These are phyloP conservation scores for Dactylellina sp. DNA, from an alignment of 2,329 filamentous ascomycete species.

Conservation along the genomic window DNA sequence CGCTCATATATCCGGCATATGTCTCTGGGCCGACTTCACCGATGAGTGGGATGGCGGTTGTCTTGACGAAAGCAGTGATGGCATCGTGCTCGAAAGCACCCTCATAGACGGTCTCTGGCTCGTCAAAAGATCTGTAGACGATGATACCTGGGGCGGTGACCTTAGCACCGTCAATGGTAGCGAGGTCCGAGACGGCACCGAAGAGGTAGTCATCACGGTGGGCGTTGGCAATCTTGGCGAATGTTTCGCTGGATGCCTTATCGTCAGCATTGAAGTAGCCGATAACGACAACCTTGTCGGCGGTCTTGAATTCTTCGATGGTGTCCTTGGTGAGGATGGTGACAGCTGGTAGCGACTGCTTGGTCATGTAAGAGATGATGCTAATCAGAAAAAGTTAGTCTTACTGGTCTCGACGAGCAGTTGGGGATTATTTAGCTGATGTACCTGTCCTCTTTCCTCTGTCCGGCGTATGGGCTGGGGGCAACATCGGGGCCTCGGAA, in stretches of 20 bases:
- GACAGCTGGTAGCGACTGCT: constrained; percentile 94
- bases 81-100: constrained; percentile 84
- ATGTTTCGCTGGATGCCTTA: constrained; percentile 88
- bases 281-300: constrained; percentile 95
- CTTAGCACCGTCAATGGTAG: constrained; percentile 87
- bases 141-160: constrained; percentile 88
- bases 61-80: constrained; percentile 85
- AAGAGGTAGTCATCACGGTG: constrained; percentile 94
- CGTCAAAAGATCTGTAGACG: constrained; percentile 97
- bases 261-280: constrained; percentile 84
- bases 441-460: constrained; percentile 84
- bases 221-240: constrained; percentile 77
- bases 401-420: not conserved
- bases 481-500: constrained; percentile 77
- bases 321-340: constrained; percentile 83
- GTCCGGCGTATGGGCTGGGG: constrained; percentile 82
- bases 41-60: constrained; percentile 85
- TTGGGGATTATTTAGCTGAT: constrained; percentile 58
- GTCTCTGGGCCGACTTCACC: constrained; percentile 98
- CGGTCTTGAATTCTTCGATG: constrained; percentile 94
- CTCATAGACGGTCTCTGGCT: constrained; percentile 87
- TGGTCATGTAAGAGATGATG: constrained; percentile 91
- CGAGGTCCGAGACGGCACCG: constrained; percentile 84
- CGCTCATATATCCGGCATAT: constrained; percentile 92
- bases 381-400: constrained; percentile 62